Evolutionary conservation across 2,329 filamentous ascomycete species (phyloP).

Genomic region (Fusarium hostae): DNA sequence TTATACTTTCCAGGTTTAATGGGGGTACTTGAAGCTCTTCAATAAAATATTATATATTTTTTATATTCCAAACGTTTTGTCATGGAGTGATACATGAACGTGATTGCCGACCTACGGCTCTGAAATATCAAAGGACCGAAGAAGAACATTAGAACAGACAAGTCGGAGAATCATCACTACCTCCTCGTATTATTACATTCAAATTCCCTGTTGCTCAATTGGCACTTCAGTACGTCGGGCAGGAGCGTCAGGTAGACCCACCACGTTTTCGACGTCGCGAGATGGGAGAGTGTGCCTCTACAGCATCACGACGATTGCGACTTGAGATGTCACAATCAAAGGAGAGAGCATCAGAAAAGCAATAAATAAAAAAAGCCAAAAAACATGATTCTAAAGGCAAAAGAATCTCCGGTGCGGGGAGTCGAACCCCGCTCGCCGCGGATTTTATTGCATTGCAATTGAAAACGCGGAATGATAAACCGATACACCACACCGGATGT

Average conservation of each 20-base stretch:
- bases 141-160: background rate
- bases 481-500: conserved; percentile 32
- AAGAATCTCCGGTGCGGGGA: conserved; percentile 22
- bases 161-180: rapidly evolving
- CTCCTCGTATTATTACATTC: rapidly evolving
- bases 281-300: too few relatives aligned
- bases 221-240: background rate
- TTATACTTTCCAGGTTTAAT: too few relatives aligned
- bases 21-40: rapidly evolving
- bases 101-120: too few relatives aligned
- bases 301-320: background rate
- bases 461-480: conserved; percentile 33
- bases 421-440: conserved; percentile 32
- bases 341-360: background rate
- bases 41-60: too few relatives aligned
- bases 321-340: background rate
- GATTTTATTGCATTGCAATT: background rate
- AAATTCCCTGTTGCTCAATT: background rate
- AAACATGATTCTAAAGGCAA: background rate
- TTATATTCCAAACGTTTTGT: too few relatives aligned
- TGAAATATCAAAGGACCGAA: background rate
- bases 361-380: background rate
- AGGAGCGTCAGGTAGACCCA: background rate
- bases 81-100: too few relatives aligned
- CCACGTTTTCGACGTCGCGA: background rate